Conservation (phyloP, 805 yeast species). For the Barnettozyma sucrosica region DNA sequence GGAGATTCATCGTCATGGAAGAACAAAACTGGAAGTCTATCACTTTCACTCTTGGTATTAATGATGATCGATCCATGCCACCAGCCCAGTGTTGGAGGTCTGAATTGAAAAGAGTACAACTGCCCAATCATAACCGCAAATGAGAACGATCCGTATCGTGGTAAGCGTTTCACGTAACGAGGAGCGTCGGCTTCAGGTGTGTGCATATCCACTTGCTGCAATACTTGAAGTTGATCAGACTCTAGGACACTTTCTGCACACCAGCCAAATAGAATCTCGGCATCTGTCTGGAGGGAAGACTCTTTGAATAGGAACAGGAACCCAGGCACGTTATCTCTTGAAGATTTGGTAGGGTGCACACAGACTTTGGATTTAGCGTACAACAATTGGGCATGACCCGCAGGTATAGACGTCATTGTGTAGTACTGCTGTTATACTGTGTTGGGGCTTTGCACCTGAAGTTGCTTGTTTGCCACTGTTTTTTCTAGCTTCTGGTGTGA, state of each 20-base stretch:
- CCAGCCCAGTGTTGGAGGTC: conserved; percentile 81
- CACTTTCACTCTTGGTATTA: conserved; percentile 54
- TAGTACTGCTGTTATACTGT: neutral
- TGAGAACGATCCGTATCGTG: conserved; percentile 48
- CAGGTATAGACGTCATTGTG: conserved; percentile 4
- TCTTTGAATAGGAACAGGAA: conserved; percentile 62
- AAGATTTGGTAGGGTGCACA: conserved; percentile 72
- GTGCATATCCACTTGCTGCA: conserved; percentile 44
- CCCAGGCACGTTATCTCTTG: conserved; percentile 77
- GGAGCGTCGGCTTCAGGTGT: neutral
- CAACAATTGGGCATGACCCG: conserved; percentile 25
- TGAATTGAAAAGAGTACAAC: conserved; percentile 72
- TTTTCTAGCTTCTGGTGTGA: neutral
- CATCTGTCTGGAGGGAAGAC: conserved; percentile 33
- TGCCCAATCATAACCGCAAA: conserved; percentile 57
- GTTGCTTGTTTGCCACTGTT: neutral
- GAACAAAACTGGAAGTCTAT: conserved; percentile 74
- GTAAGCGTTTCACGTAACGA: conserved; percentile 46
- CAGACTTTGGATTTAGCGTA: conserved; percentile 65
- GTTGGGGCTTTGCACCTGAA: no score
- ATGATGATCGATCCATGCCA: conserved; percentile 88
- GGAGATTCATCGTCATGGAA: conserved; percentile 89
- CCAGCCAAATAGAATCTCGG: conserved; percentile 59
- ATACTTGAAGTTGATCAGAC: conserved; percentile 40
- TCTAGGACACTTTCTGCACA: conserved; percentile 51